Evolutionary conservation across 2,329 filamentous ascomycete species (phyloP).

Genomic region (Neoascochyta sp.): DNA sequence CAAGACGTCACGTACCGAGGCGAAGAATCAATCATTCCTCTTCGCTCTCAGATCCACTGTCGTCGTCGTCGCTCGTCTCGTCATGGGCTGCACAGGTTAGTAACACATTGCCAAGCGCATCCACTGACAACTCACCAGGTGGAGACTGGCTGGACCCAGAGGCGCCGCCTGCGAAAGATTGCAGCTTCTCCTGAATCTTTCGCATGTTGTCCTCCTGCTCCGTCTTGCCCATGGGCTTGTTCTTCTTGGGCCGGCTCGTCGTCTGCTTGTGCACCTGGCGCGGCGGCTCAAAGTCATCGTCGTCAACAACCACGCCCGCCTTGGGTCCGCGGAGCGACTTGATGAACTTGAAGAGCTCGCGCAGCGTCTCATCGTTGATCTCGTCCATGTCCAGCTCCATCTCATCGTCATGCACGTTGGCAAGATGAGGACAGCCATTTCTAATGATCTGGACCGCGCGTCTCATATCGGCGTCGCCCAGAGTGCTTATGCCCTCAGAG

Average conservation of each 20-base stretch:
- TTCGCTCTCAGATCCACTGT: constrained; percentile 52
- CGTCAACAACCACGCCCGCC: constrained; percentile 34
- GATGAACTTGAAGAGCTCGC: constrained; percentile 56
- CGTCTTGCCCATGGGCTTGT: constrained; percentile 71
- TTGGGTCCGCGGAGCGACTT: constrained; percentile 40
- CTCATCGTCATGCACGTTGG: constrained; percentile 54
- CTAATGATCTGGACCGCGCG: constrained; percentile 88
- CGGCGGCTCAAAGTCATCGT: constrained; percentile 51
- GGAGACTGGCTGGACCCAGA: constrained; percentile 47
- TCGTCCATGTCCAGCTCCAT: constrained; percentile 64
- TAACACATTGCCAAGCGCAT: constrained; percentile 6
- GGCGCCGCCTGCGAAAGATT: constrained; percentile 36
- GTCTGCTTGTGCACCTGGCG: constrained; percentile 35
- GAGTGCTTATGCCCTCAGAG: constrained; percentile 75
- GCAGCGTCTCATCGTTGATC: constrained; percentile 52
- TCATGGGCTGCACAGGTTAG: constrained; percentile 33
- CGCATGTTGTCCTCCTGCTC: constrained; percentile 68
- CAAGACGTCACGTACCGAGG: too few species aligned
- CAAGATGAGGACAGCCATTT: constrained; percentile 69
- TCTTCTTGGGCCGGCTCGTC: constrained; percentile 61
- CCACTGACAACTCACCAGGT: constrained; percentile 32
- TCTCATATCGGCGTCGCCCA: constrained; percentile 73
- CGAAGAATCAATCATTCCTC: too few species aligned
- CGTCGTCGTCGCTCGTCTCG: constrained; percentile 52
- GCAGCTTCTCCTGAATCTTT: constrained; percentile 58